phyloP scores from a whole-genome alignment of 768 basidiomycete genomes.

The Phaeotremella skinneri region DNA sequence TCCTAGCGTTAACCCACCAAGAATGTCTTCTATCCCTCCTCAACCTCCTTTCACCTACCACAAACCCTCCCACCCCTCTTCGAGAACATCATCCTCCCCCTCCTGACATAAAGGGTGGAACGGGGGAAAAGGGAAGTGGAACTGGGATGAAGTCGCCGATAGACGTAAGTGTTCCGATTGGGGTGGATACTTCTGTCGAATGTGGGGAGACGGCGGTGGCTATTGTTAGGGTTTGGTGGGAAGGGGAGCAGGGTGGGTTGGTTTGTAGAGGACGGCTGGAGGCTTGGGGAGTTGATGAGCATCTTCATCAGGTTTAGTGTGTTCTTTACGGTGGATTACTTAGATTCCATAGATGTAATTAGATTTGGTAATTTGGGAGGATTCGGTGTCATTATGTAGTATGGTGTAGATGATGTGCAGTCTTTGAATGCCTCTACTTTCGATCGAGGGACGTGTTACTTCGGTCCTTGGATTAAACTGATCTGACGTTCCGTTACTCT shows the following conservation, averaged over 20 bases:
- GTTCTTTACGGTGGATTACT: not conserved
- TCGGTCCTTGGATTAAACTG: too few species aligned
- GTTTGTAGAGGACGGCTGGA: conserved; percentile 26
- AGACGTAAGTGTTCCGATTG: conserved; percentile 21
- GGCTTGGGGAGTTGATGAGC: conserved; percentile 28
- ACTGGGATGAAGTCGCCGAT: not conserved
- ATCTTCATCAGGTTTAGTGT: conserved; percentile 19
- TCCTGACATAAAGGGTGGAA: too few species aligned
- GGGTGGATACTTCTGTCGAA: conserved; percentile 2
- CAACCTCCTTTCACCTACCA: conserved; percentile 11
- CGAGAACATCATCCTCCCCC: not conserved
- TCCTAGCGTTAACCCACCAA: conserved; percentile 29
- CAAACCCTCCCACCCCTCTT: not conserved
- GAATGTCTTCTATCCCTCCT: conserved; percentile 23
- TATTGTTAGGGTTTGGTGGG: conserved; percentile 32
- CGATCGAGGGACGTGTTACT: too few species aligned
- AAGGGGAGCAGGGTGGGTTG: conserved; percentile 14
- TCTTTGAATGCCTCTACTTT: too few species aligned
- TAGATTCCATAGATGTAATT: not conserved
- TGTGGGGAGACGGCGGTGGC: conserved; percentile 26
- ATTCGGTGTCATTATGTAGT: too few species aligned
- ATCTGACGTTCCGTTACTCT: too few species aligned
- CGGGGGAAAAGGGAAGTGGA: not conserved
- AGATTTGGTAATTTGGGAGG: too few species aligned
- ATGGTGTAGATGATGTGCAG: too few species aligned